These are phyloP conservation scores for Phanerochaete carnosa DNA, from an alignment of 768 basidiomycete genomes.

Conservation along the genomic window DNA sequence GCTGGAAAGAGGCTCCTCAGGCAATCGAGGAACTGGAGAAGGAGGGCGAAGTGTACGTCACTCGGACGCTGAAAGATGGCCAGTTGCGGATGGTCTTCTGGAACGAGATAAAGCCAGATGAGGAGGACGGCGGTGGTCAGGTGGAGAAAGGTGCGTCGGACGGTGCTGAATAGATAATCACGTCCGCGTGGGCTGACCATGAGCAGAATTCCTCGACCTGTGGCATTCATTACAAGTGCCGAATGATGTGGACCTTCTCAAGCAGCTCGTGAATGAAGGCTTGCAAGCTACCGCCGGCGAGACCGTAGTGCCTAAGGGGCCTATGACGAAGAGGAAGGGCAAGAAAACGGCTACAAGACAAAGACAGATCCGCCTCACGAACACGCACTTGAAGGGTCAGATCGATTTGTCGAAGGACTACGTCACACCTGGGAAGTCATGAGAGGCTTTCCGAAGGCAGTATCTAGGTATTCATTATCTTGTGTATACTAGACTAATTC, in stretches of 20 bases:
- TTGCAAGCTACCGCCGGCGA: conserved; percentile 76
- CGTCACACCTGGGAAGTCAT: conserved; percentile 30
- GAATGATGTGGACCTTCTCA: conserved; percentile 78
- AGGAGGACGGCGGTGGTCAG: conserved; percentile 62
- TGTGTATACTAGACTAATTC: not conserved
- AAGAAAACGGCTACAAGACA: conserved; percentile 71
- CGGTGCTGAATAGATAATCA: not conserved
- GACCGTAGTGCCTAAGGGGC: conserved; percentile 48
- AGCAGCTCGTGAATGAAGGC: conserved; percentile 77
- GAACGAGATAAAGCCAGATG: conserved; percentile 82
- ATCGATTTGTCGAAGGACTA: conserved; percentile 84
- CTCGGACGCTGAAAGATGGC: conserved; percentile 78
- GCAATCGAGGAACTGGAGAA: conserved; percentile 89
- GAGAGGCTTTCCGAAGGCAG: not conserved
- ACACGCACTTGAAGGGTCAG: conserved; percentile 81
- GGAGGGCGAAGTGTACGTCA: conserved; percentile 87
- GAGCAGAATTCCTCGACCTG: conserved; percentile 77
- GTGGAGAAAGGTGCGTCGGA: conserved; percentile 71
- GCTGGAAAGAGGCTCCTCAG: conserved; percentile 83
- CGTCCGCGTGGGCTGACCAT: not conserved
- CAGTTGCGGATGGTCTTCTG: conserved; percentile 84
- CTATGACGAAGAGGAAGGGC: conserved; percentile 74
- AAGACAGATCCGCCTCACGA: conserved; percentile 81
- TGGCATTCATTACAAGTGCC: conserved; percentile 87
- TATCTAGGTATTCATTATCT: not conserved